Percentiles rank a stretch among this genome's conserved stretches.
Evolutionary conservation across 2,329 filamentous ascomycete genomes (phyloP).

Genomic region (Fusarium lyarnte): DNA sequence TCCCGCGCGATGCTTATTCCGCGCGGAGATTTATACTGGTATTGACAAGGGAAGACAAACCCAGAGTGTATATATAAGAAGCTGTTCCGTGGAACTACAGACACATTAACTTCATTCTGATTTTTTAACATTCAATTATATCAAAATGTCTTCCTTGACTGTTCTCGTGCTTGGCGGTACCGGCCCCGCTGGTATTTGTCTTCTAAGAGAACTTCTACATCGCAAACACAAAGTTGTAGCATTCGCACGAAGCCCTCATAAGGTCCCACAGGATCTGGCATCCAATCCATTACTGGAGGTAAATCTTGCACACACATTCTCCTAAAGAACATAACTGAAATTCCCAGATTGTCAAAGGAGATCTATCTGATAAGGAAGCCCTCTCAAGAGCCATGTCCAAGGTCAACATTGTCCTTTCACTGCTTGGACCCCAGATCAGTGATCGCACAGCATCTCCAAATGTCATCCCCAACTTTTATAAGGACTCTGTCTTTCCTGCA

Average conservation of each 20-base stretch:
- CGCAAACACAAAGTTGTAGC: conserved; percentile 41
- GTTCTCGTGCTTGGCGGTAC: conserved; percentile 46
- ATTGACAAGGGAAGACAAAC: no score
- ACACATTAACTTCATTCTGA: no score
- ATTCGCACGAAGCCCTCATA: conserved; percentile 20
- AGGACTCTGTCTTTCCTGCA: background rate
- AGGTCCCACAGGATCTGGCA: background rate
- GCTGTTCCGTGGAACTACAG: no score
- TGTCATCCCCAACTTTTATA: conserved; percentile 1
- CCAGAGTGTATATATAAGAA: background rate
- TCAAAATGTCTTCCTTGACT: background rate
- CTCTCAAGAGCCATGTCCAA: conserved; percentile 3
- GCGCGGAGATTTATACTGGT: background rate
- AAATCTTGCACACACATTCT: fast-evolving
- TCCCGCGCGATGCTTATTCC: background rate
- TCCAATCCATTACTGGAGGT: conserved; percentile 12
- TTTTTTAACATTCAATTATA: background rate
- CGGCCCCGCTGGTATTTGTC: conserved; percentile 45
- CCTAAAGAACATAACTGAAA: fast-evolving
- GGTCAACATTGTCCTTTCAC: conserved; percentile 6
- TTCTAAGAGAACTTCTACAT: conserved; percentile 44
- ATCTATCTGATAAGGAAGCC: background rate
- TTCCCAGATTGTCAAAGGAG: background rate
- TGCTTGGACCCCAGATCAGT: conserved; percentile 11
- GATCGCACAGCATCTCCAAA: background rate